Base-by-base conservation (phyloP, 1,139 yeast species). In the Lodderomyces elongisporus region DNA sequence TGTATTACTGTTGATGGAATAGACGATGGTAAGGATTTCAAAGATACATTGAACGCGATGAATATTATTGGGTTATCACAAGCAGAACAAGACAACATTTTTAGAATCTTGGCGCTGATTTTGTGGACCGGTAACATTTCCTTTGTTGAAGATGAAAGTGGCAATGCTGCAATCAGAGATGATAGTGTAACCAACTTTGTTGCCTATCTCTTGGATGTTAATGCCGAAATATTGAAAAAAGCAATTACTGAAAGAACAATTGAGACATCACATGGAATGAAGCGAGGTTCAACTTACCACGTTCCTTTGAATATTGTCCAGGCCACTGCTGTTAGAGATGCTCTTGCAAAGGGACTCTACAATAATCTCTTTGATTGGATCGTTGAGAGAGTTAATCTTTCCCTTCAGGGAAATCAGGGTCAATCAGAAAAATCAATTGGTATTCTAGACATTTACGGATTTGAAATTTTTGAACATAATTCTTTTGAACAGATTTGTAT, bases 401-500 rank as follows among this genome's bases (percentile, higher is more conserved):
- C 96, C 0, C 55, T 69, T 30, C 49, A 52, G 31, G 70, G 67
- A 3, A 14, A 45, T 5, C 67, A 69, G 28, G 63, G 66, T 30
- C 74, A 75, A 27, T 51, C 54, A 21, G 70, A 70, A 34, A 85
- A 83, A 57, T 58, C 62, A 0, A 81, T 93, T 51, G 99, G 99
- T 45, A 93, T 93, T 51, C 71, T 93, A 52, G 99, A 93, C 75
- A 93, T 93, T 46, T 93, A 93, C 54, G 99, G 99, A 6, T 93
- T 93, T 63, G 99, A 93, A 58, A 91, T 93, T 53, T 93, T 93
- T 53, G 97, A 91, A 37, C 91, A 85, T 51, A 91, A 91, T 64
- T 87, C 96, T 3, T 91, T 93, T 58, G 98, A 93, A 57, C 99
- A 91, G 60, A 73, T 91, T 46, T 91, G 98, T 65, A 91, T 91